Conservation (phyloP, 352 stramenopile species). For the Phytopythium mirpurense region DNA sequence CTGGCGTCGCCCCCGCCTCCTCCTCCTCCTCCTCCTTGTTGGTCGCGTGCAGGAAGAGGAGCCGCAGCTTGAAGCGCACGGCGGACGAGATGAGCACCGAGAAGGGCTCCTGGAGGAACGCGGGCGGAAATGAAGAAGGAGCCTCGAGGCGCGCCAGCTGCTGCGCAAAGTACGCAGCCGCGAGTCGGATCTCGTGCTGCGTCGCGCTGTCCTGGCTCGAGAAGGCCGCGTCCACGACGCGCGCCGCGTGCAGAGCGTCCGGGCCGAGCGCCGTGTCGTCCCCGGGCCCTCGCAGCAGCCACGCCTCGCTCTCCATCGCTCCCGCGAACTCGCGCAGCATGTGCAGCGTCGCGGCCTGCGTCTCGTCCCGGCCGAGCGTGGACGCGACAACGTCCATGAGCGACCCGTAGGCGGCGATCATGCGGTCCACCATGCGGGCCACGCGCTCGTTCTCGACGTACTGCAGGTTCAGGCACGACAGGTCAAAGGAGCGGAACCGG, state of each 20-base stretch:
- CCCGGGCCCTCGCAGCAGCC: background rate
- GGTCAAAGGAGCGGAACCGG: slow-evolving; percentile 59
- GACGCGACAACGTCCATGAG: slow-evolving; percentile 33
- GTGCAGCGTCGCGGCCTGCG: background rate
- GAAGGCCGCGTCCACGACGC: slow-evolving; percentile 25
- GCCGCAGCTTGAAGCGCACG: slow-evolving; percentile 48
- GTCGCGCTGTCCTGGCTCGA: slow-evolving; percentile 21
- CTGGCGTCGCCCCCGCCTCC: slow-evolving; percentile 7
- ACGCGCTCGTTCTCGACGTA: slow-evolving; percentile 46
- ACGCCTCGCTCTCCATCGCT: slow-evolving; percentile 15
- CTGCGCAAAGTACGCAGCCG: slow-evolving; percentile 31
- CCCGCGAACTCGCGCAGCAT: slow-evolving; percentile 16
- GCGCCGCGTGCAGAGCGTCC: slow-evolving; percentile 1
- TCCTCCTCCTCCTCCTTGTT: slow-evolving; percentile 28
- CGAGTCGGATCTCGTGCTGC: slow-evolving; percentile 37
- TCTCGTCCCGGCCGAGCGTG: slow-evolving; percentile 9
- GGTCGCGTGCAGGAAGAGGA: slow-evolving; percentile 39
- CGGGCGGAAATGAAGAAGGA: background rate
- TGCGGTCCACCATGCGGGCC: slow-evolving; percentile 33
- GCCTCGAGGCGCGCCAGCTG: slow-evolving; percentile 37
- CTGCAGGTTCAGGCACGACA: slow-evolving; percentile 55
- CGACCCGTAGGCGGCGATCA: slow-evolving; percentile 31
- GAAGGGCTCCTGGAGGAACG: slow-evolving; percentile 49
- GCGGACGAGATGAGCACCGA: slow-evolving; percentile 50
- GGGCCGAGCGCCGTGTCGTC: too few species aligned